Base-by-base conservation (phyloP, 306 rosid species). In the Comarum palustre region DNA sequence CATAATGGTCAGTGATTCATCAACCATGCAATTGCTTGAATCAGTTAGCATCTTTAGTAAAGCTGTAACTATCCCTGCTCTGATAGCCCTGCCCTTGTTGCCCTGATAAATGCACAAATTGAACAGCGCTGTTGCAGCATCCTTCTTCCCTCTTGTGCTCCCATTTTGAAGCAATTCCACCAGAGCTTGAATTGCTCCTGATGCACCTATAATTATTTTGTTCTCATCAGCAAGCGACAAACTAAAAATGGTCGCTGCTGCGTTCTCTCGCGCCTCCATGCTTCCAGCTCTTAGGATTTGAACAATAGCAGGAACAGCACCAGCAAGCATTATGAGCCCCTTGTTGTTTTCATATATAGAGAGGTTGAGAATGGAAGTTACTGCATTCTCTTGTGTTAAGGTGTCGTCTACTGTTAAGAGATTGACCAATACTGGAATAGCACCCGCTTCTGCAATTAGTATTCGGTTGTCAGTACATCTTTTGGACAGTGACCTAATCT, bases 161-260 rank as follows among this genome's bases (percentile, higher is more conserved):
- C 99, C 97, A 57, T 73, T 87, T 81, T 91, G 86, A 46, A 95
- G 99, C 86, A 95, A 83, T 19, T 87, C 92, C 17, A 95, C 96
- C 82, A 95, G 81, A 29, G 97, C 97, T 0, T 90, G 86, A 78
- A 91, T 90, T 31, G 97, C 96, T 43, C 99, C 97, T 0, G 99
- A 95, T 55, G 96, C 97, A 16, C 99, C 99, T 11, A 95, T 91
- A 59, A 95, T 90, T 72, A 91, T 95, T 73, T 90, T 87, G 87
- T 91, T 95, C 86, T 95, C 99, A 69, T 91, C 99, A 1, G 93
- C 97, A 80, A 95, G 93, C 16, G 99, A 90, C 86, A 95, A 69
- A 83, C 99, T 95, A 50, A 91, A 91, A 57, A 95, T 89, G 36
- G 99, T 95, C 20, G 97, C 99, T 10, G 99, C 97, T 17, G 97